phyloP scores from a whole-genome alignment of 2,329 filamentous ascomycete genomes.

The Cercospora sesami region DNA sequence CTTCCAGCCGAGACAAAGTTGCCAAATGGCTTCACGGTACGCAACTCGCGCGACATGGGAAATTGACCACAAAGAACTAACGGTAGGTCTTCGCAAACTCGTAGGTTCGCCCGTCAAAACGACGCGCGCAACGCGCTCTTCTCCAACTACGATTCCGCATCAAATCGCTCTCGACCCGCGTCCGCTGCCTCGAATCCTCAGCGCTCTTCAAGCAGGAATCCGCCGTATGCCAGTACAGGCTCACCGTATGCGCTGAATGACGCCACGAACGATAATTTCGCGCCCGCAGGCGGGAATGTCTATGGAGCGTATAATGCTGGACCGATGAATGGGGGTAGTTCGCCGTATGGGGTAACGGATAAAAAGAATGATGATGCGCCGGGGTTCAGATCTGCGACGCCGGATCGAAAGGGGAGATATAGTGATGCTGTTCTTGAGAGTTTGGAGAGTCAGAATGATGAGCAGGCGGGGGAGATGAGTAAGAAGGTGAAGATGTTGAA shows the following conservation, averaged over 20 bases:
- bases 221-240: slow-evolving; percentile 21
- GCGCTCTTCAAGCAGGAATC: slow-evolving; percentile 27
- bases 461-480: slow-evolving; percentile 83
- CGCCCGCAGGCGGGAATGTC: slow-evolving; percentile 19
- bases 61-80: background rate
- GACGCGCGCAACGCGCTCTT: slow-evolving; percentile 46
- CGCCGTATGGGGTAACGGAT: slow-evolving; percentile 8
- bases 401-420: slow-evolving; percentile 75
- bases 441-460: slow-evolving; percentile 93
- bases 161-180: slow-evolving; percentile 36
- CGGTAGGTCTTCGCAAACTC: slow-evolving; percentile 5
- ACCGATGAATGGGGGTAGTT: slow-evolving; percentile 35
- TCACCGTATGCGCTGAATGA: slow-evolving; percentile 27
- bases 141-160: slow-evolving; percentile 40
- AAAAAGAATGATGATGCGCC: slow-evolving; percentile 23
- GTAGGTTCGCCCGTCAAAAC: slow-evolving; percentile 21
- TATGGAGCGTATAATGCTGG: slow-evolving; percentile 35
- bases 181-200: slow-evolving; percentile 35
- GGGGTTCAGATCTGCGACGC: slow-evolving; percentile 47
- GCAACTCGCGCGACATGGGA: background rate
- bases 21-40: slow-evolving; percentile 17
- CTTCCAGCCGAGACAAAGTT: background rate
- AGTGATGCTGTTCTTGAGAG: slow-evolving; percentile 88
- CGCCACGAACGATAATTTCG: slow-evolving; percentile 19
- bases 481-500: slow-evolving; percentile 89